These are phyloP conservation scores for Xylaria longipes DNA, from an alignment of 495 filamentous ascomycete genomes.

Conservation along the genomic window DNA sequence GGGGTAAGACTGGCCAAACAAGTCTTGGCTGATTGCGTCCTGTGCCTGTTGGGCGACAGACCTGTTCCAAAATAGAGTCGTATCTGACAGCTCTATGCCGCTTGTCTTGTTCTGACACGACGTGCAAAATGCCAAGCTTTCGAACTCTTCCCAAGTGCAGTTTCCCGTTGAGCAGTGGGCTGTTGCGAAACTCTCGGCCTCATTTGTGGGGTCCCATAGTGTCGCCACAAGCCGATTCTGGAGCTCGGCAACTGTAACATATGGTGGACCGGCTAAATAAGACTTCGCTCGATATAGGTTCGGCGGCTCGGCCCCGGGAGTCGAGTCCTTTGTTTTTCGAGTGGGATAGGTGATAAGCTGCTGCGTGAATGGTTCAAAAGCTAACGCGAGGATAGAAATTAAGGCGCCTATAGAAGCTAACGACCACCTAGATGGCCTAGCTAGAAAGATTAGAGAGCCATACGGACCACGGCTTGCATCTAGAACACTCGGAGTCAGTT, in stretches of 20 bases:
- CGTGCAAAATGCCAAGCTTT: not conserved
- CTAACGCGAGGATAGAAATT: not conserved
- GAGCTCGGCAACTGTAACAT: not conserved
- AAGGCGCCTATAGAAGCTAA: not conserved
- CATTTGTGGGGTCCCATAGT: not conserved
- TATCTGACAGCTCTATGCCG: not conserved
- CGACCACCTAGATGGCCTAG: not conserved
- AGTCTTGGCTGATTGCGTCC: no score
- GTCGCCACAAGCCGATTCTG: no score
- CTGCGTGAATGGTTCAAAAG: slow-evolving; percentile 3
- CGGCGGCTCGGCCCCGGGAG: no score
- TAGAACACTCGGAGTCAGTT: no score
- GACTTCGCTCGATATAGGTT: not conserved
- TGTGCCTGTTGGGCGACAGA: not conserved
- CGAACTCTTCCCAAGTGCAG: not conserved
- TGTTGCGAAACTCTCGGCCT: not conserved
- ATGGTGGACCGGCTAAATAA: not conserved
- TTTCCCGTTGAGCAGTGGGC: slow-evolving; percentile 3
- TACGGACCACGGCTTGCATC: not conserved
- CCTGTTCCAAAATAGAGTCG: not conserved
- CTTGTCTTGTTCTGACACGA: not conserved
- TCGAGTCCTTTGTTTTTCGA: not conserved
- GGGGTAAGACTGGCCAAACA: no score
- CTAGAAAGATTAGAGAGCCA: not conserved
- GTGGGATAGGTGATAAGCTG: not conserved